Evolutionary conservation across 75 land plant species (phyloP), one percentile per base, ranked within the genome.

Genomic region (Azolla pinnata): DNA sequence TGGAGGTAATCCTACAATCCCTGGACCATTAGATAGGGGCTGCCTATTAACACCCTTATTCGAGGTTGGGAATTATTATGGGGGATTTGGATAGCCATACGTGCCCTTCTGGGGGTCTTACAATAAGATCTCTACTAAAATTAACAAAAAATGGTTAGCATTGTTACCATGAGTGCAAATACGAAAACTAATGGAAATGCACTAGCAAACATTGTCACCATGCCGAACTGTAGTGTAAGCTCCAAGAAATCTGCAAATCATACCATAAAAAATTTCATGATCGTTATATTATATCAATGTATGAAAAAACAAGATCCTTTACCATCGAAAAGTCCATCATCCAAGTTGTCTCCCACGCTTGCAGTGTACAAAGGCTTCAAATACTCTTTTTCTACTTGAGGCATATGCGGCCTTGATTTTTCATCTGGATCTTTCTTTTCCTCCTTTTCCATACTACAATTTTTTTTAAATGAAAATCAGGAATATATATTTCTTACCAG

Each of bases 301-400:
- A 29, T 40, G 7, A 23, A 40, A 18, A 16, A n/a, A 42, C 2
- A 45, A 9, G 20, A 2, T 29, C 1, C 8, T 42, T 4, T 80
- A 91, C 93, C 97, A 73, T 91, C 97, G 80, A 91, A 91, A 0
- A 91, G 79, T 16, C 97, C 97, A 82, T 91, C 97, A 57, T 91
- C 97, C n/a, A 87, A 52, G 31, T 85, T 83, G 21, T 61, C 70
- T 44, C 79, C 81, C 47, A 84, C 73, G 46, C 88, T 91, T 18
- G 97, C 85, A 42, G 80, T 56, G 62, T 91, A 91, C 31, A 72
- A 59, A 29, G 97, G 93, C 51, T 82, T 91, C 59, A 91, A 65
- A 60, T 69, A 87, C 55, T 91, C 93, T 67, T 86, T 83, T 57
- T 90, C 96, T 27, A 86, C 73, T 69, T 79, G 71, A 7, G 75